phyloP scores from a whole-genome alignment of 202 grass and related monocot genomes.

The Hordeum pubiflorum region DNA sequence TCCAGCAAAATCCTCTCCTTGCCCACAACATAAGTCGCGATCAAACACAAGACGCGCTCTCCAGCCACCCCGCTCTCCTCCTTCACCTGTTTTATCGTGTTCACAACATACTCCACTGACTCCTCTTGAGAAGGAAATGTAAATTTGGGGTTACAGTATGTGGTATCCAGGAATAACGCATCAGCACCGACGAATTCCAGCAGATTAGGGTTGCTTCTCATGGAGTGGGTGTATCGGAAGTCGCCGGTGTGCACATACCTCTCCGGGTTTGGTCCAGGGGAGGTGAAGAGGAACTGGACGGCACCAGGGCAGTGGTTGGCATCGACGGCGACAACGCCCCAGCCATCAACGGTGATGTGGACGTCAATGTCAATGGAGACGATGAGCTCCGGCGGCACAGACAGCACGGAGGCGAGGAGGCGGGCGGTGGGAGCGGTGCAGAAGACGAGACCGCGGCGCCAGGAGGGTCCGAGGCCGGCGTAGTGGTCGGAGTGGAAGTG shows the following conservation, averaged over 20 bases:
- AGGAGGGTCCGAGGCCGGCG: slow-evolving; percentile 52
- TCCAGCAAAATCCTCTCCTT: slow-evolving; percentile 96
- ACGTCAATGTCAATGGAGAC: slow-evolving; percentile 43
- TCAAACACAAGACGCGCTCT: slow-evolving; percentile 55
- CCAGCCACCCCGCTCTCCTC: slow-evolving; percentile 38
- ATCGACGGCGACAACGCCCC: slow-evolving; percentile 55
- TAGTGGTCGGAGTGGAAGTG: slow-evolving; percentile 98
- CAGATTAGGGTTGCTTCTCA: slow-evolving; percentile 55
- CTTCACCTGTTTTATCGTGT: slow-evolving; percentile 44
- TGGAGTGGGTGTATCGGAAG: slow-evolving; percentile 61
- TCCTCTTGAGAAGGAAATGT: slow-evolving; percentile 71
- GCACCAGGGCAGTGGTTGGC: slow-evolving; percentile 94
- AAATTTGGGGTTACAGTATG: slow-evolving; percentile 87
- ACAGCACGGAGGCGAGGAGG: slow-evolving; percentile 52
- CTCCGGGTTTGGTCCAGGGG: slow-evolving; percentile 25
- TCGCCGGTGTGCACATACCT: slow-evolving; percentile 78
- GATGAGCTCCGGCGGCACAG: slow-evolving; percentile 55
- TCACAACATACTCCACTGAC: slow-evolving; percentile 64
- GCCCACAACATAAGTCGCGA: slow-evolving; percentile 74
- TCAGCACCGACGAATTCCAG: slow-evolving; percentile 64
- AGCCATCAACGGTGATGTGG: slow-evolving; percentile 45
- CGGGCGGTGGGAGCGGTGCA: slow-evolving; percentile 60
- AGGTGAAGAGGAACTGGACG: slow-evolving; percentile 77
- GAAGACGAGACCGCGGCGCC: slow-evolving; percentile 73
- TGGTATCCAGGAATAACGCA: slow-evolving; percentile 80